phyloP scores from a whole-genome alignment of 208 protist genomes.

The Leishmania lainsoni region DNA sequence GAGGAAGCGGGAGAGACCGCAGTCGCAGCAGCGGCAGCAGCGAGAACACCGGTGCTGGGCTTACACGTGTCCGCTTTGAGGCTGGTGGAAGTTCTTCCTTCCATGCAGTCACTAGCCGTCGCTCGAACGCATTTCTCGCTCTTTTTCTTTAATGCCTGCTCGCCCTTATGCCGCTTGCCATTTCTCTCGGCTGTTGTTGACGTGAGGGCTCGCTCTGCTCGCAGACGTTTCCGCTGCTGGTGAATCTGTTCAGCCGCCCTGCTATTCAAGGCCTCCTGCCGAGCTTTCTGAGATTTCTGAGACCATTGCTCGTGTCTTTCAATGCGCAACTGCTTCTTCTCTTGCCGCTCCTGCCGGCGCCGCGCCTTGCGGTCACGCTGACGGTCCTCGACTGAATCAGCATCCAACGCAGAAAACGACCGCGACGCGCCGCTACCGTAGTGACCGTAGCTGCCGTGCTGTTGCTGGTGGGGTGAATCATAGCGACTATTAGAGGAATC shows the following conservation, averaged over 20 bases:
- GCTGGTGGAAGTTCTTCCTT: neutral
- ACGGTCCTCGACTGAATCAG: slow-evolving; percentile 35
- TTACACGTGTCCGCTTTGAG: neutral
- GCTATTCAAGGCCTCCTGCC: slow-evolving; percentile 18
- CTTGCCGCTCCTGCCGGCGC: slow-evolving; percentile 47
- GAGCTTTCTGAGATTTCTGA: slow-evolving; percentile 42
- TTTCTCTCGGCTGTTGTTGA: slow-evolving; percentile 10
- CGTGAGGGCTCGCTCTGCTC: slow-evolving; percentile 5
- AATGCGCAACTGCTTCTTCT: slow-evolving; percentile 60
- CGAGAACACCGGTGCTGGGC: neutral
- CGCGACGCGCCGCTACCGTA: neutral
- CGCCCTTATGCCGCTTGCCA: slow-evolving; percentile 15
- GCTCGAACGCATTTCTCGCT: neutral
- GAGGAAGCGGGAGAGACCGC: neutral
- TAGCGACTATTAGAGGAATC: neutral
- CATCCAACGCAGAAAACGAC: slow-evolving; percentile 3
- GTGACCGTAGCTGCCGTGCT: neutral
- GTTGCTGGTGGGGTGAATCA: neutral
- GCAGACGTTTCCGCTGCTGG: slow-evolving; percentile 27
- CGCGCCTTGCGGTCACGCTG: slow-evolving; percentile 66
- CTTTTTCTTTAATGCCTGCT: neutral
- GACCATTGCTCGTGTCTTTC: slow-evolving; percentile 56
- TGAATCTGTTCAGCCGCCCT: slow-evolving; percentile 4
- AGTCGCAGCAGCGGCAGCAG: neutral
- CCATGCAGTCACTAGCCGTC: neutral